These are phyloP conservation scores for Dactylonectria macrodidyma DNA, from an alignment of 2,329 filamentous ascomycete species.

Conservation along the genomic window DNA sequence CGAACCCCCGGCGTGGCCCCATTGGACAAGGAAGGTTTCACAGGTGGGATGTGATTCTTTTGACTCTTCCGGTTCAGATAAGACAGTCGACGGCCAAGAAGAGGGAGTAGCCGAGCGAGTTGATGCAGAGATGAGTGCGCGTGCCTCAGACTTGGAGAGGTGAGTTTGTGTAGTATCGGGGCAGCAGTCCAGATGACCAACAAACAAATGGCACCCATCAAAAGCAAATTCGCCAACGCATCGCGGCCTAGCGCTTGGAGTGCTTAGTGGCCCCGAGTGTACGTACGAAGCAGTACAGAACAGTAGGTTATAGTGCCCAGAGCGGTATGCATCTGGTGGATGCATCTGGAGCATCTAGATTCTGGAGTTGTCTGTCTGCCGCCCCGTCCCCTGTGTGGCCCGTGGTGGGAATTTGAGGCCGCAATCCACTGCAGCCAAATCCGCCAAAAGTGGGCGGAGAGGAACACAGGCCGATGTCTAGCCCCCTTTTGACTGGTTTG, in stretches of 20 bases:
- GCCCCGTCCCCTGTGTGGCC: background rate
- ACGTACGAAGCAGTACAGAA: background rate
- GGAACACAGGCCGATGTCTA: constrained; percentile 18
- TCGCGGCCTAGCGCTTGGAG: background rate
- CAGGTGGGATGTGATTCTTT: background rate
- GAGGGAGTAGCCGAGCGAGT: background rate
- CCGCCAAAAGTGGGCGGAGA: background rate
- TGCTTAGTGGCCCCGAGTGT: background rate
- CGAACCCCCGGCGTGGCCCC: constrained; percentile 1
- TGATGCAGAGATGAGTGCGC: background rate
- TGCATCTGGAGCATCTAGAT: background rate
- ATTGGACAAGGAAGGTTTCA: constrained; percentile 17
- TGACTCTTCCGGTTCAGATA: background rate
- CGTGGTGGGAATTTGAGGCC: constrained; percentile 5
- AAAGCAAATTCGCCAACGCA: background rate
- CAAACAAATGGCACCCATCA: background rate
- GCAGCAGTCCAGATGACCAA: background rate
- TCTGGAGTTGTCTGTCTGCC: background rate
- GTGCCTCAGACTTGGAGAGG: too few relatives aligned
- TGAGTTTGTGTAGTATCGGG: too few relatives aligned
- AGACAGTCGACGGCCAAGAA: background rate
- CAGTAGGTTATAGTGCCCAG: background rate
- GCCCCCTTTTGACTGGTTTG: constrained; percentile 18
- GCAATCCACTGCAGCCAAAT: constrained; percentile 2
- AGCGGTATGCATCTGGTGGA: background rate